A percentile compares a stretch with the other conserved stretches of the same genome.
These are phyloP conservation scores for Diaporthe capsici DNA, from an alignment of 2,329 filamentous ascomycete species.

Conservation along the genomic window DNA sequence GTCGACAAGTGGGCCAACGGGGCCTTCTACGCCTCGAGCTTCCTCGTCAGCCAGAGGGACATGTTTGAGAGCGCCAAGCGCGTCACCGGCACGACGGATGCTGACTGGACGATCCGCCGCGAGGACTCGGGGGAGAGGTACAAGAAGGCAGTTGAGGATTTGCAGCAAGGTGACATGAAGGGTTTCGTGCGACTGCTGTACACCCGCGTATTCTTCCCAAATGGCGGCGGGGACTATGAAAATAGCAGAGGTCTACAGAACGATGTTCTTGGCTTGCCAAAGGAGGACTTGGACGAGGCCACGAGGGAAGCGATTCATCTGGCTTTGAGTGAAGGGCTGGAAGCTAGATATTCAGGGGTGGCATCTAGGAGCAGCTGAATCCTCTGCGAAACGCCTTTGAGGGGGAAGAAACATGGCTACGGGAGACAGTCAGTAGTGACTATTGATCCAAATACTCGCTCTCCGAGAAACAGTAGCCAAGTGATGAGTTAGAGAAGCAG, in stretches of 20 bases:
- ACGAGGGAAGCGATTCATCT: conserved; percentile 54
- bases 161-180: conserved; percentile 58
- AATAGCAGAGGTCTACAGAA: conserved; percentile 61
- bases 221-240: conserved; percentile 58
- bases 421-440: not conserved
- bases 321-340: conserved; percentile 9
- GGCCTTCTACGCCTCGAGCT: conserved; percentile 67
- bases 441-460: not conserved
- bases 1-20: conserved; percentile 55
- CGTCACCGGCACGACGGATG: conserved; percentile 68
- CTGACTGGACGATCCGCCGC: conserved; percentile 71
- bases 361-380: not conserved
- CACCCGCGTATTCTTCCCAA: conserved; percentile 65
- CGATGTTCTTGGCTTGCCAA: conserved; percentile 66
- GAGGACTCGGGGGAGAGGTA: conserved; percentile 64
- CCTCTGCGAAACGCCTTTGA: not conserved
- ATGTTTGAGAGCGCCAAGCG: conserved; percentile 74
- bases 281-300: conserved; percentile 70
- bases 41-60: conserved; percentile 72
- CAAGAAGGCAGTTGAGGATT: conserved; percentile 58
- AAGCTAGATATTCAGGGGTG: not conserved
- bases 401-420: not conserved
- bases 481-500: not conserved
- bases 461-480: rapidly evolving
- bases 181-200: conserved; percentile 69